phyloP scores from a whole-genome alignment of 352 stramenopile genomes.

The Detonula confervacea region DNA sequence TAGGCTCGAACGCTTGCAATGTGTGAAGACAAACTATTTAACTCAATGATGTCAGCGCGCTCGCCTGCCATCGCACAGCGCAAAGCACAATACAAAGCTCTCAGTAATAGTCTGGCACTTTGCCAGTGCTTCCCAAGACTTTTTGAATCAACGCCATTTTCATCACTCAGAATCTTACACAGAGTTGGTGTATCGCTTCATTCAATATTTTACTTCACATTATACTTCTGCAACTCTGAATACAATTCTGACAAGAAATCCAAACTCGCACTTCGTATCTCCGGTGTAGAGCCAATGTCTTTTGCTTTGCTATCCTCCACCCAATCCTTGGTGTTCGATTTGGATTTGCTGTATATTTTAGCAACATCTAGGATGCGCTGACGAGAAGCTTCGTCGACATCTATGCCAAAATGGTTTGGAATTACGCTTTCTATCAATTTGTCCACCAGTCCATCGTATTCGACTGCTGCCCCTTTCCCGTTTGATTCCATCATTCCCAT shows the following conservation, averaged over 20 bases:
- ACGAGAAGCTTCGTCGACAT: conserved; percentile 35
- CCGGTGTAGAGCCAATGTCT: conserved; percentile 52
- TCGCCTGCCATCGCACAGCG: too few species aligned
- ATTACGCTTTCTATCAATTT: conserved; percentile 71
- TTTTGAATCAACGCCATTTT: too few species aligned
- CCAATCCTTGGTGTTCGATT: conserved; percentile 52
- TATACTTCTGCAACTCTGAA: conserved; percentile 29
- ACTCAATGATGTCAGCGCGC: too few species aligned
- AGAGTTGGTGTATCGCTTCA: too few species aligned
- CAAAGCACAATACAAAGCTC: too few species aligned
- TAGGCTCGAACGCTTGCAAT: too few species aligned
- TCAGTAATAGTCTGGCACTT: too few species aligned
- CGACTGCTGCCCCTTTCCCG: conserved; percentile 63
- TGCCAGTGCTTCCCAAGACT: too few species aligned
- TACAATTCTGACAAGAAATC: conserved; percentile 48
- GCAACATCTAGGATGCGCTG: conserved; percentile 69
- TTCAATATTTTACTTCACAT: background rate
- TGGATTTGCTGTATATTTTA: conserved; percentile 80
- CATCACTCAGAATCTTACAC: too few species aligned
- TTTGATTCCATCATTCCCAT: conserved; percentile 37
- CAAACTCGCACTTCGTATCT: conserved; percentile 58
- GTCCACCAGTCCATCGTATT: conserved; percentile 79
- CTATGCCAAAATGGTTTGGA: conserved; percentile 74
- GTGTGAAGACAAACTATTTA: too few species aligned
- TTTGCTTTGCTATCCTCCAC: conserved; percentile 71